phyloP scores from a whole-genome alignment of 495 filamentous ascomycete species.

The Filosporella fistucella region DNA sequence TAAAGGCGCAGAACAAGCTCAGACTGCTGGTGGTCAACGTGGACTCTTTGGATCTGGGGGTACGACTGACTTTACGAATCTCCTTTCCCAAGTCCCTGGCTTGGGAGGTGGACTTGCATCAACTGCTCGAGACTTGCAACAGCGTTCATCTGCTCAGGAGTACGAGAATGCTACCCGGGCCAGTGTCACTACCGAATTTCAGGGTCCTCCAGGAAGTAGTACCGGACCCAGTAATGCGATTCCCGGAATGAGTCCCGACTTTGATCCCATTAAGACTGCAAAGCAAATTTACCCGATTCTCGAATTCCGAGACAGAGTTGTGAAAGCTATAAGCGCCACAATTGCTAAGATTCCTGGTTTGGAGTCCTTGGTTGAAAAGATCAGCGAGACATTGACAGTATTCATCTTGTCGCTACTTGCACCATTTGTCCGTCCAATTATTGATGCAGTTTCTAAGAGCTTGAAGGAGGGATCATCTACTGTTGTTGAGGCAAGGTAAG shows the following conservation, averaged over 20 bases:
- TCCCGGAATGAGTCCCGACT: slow-evolving; percentile 65
- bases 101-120: slow-evolving; percentile 64
- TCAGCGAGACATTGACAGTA: slow-evolving; percentile 84
- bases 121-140: slow-evolving; percentile 74
- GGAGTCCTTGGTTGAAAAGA: slow-evolving; percentile 79
- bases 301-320: slow-evolving; percentile 89
- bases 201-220: slow-evolving; percentile 41
- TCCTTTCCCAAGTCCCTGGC: slow-evolving; percentile 75
- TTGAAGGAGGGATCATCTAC: slow-evolving; percentile 79
- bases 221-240: slow-evolving; percentile 49
- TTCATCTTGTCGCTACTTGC: slow-evolving; percentile 87
- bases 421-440: slow-evolving; percentile 86
- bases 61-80: slow-evolving; percentile 55
- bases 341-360: slow-evolving; percentile 92
- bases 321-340: slow-evolving; percentile 72
- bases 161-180: slow-evolving; percentile 44
- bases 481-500: slow-evolving; percentile 62
- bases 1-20: slow-evolving; percentile 44
- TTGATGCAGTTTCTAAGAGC: slow-evolving; percentile 74
- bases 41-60: slow-evolving; percentile 34
- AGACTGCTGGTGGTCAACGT: slow-evolving; percentile 26
- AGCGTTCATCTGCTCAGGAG: slow-evolving; percentile 69
- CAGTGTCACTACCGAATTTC: slow-evolving; percentile 35
- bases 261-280: slow-evolving; percentile 79
- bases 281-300: slow-evolving; percentile 91